A percentile compares a stretch with the other conserved stretches of the same genome.
Conservation (phyloP, 768 basidiomycete genomes). For the Lactarius deliciosus region DNA sequence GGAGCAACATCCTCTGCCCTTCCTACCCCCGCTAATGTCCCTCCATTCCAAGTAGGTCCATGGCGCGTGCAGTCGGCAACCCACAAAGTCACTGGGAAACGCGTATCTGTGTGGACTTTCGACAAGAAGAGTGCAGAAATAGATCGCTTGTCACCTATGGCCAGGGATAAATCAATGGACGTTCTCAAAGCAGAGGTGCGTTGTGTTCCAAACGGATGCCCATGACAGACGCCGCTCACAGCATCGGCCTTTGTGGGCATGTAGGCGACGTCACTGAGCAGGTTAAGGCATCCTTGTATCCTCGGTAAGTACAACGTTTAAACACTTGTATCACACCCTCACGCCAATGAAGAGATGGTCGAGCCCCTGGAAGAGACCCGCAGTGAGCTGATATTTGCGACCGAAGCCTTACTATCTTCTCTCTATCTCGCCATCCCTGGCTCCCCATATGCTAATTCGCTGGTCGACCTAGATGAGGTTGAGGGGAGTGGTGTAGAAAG, state of each 20-base stretch:
- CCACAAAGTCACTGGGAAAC: constrained; percentile 88
- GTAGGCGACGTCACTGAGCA: constrained; percentile 80
- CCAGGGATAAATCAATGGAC: constrained; percentile 75
- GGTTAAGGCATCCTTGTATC: constrained; percentile 89
- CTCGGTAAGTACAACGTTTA: constrained; percentile 53
- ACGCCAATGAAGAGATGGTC: constrained; percentile 73
- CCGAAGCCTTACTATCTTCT: constrained; percentile 84
- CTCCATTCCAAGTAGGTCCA: constrained; percentile 70
- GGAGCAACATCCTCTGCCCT: constrained; percentile 38
- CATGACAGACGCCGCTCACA: constrained; percentile 2
- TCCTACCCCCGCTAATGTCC: constrained; percentile 43
- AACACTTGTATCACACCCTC: constrained; percentile 22
- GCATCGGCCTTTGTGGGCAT: constrained; percentile 11
- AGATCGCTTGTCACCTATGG: constrained; percentile 62
- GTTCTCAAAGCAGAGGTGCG: constrained; percentile 88
- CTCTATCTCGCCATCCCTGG: constrained; percentile 75
- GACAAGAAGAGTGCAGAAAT: constrained; percentile 79
- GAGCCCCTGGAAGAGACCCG: constrained; percentile 95
- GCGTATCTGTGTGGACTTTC: constrained; percentile 89
- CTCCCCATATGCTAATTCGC: constrained; percentile 50
- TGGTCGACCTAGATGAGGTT: constrained; percentile 91
- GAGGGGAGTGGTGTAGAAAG: constrained; percentile 54
- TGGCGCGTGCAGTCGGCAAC: constrained; percentile 88
- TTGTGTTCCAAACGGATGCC: constrained; percentile 5
- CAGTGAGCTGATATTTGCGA: constrained; percentile 87